These are phyloP conservation scores for Boletus reticuloceps DNA, from an alignment of 768 basidiomycete genomes.

Conservation along the genomic window DNA sequence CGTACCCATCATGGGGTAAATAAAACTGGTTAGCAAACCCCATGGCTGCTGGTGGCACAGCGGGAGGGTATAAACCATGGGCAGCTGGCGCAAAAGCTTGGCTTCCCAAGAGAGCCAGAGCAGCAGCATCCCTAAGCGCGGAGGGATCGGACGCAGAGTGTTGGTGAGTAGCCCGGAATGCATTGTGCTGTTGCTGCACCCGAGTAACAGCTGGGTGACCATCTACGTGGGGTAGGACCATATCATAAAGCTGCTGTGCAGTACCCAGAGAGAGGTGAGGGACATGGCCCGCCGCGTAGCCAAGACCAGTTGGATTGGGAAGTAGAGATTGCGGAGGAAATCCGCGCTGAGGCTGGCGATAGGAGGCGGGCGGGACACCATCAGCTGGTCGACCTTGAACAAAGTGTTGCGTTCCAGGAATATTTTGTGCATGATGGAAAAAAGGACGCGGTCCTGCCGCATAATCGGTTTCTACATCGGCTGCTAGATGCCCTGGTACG, in stretches of 20 bases:
- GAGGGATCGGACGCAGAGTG: constrained; percentile 85
- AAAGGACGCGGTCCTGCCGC: constrained; percentile 56
- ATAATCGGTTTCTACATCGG: constrained; percentile 48
- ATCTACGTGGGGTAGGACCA: constrained; percentile 58
- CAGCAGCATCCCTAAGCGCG: constrained; percentile 65
- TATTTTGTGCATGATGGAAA: constrained; percentile 41
- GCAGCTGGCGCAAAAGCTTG: constrained; percentile 50
- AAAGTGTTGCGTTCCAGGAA: constrained; percentile 46
- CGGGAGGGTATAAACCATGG: constrained; percentile 52
- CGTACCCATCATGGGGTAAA: constrained; percentile 55
- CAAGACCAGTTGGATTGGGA: constrained; percentile 52
- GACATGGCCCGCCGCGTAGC: constrained; percentile 54
- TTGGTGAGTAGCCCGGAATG: constrained; percentile 72
- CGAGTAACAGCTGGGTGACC: constrained; percentile 67
- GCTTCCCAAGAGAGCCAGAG: constrained; percentile 60
- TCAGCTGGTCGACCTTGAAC: constrained; percentile 53
- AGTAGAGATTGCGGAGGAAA: constrained; percentile 56
- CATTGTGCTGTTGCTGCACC: constrained; percentile 76
- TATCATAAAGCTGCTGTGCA: constrained; percentile 77
- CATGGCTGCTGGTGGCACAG: constrained; percentile 43
- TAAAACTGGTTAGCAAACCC: constrained; percentile 72
- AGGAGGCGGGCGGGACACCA: constrained; percentile 44
- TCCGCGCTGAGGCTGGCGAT: constrained; percentile 61
- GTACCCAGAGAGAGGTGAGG: constrained; percentile 69
- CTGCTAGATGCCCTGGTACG: constrained; percentile 29